These are phyloP conservation scores for Yamagishiella unicocca DNA, from an alignment of 139 green algal genomes.

Conservation along the genomic window DNA sequence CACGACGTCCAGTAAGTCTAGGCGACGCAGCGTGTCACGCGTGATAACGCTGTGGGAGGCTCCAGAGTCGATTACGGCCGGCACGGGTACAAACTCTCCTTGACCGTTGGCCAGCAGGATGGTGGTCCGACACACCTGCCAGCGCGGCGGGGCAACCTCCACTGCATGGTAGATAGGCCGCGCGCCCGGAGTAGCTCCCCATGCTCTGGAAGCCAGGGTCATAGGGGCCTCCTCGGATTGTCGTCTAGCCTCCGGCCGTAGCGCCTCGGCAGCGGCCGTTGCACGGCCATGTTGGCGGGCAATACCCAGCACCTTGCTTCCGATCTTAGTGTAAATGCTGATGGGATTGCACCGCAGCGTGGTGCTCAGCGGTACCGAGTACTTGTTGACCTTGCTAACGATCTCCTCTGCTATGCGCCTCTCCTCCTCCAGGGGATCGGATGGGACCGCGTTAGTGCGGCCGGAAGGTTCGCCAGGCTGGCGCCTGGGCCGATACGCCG, in stretches of 20 bases:
- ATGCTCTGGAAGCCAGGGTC: not conserved
- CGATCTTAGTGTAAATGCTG: conserved; percentile 17
- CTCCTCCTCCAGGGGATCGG: not conserved
- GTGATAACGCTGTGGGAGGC: conserved; percentile 10
- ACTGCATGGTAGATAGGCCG: no score
- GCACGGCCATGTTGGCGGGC: not conserved
- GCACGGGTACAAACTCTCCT: not conserved
- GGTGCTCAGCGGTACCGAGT: not conserved
- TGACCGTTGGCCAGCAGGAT: not conserved
- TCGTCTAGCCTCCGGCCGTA: accelerated
- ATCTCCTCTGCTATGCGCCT: not conserved
- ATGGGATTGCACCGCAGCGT: not conserved
- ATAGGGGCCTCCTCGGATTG: not conserved
- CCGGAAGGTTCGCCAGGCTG: not conserved
- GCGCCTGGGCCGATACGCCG: not conserved
- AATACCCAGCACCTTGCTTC: not conserved
- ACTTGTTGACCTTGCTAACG: conserved; percentile 15
- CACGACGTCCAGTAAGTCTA: not conserved
- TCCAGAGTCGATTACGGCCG: not conserved
- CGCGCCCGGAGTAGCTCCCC: not conserved
- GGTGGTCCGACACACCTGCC: not conserved
- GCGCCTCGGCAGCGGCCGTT: not conserved
- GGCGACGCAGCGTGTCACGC: not conserved
- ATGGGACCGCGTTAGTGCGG: not conserved
- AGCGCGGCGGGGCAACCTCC: not conserved